phyloP scores from a whole-genome alignment of 1,284 basidiomycete genomes.

The Cryptococcus sp. region DNA sequence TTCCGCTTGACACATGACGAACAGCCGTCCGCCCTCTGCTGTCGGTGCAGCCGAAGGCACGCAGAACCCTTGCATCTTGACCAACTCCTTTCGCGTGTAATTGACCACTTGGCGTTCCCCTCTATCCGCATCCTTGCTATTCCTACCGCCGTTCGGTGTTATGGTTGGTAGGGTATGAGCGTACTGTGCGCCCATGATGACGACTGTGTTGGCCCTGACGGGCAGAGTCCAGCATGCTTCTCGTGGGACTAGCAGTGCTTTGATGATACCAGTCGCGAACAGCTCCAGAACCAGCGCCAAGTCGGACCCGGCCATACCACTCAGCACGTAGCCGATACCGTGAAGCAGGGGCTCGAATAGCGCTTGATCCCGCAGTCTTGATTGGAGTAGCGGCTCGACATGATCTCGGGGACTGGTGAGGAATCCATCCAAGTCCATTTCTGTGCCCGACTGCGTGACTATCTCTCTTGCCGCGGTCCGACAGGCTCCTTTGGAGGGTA shows the following conservation, averaged over 20 bases:
- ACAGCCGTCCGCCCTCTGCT: slow-evolving; percentile 63
- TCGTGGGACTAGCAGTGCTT: slow-evolving; percentile 78
- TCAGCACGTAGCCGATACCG: slow-evolving; percentile 86
- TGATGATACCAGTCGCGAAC: slow-evolving; percentile 75
- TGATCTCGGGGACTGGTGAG: slow-evolving; percentile 63
- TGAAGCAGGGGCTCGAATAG: slow-evolving; percentile 78
- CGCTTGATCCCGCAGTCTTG: slow-evolving; percentile 64
- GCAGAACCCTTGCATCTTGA: slow-evolving; percentile 88
- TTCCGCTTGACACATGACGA: slow-evolving; percentile 85
- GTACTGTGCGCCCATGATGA: slow-evolving; percentile 93
- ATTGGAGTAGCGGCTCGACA: slow-evolving; percentile 65
- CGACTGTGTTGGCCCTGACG: slow-evolving; percentile 73
- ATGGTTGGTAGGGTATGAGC: slow-evolving; percentile 53
- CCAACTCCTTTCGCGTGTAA: slow-evolving; percentile 78
- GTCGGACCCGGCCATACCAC: slow-evolving; percentile 70
- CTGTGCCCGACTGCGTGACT: slow-evolving; percentile 80
- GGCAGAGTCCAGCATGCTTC: slow-evolving; percentile 86
- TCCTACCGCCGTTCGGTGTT: slow-evolving; percentile 27
- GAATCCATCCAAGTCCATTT: slow-evolving; percentile 73
- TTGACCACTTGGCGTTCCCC: slow-evolving; percentile 70
- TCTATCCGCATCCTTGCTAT: slow-evolving; percentile 28
- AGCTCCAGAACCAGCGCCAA: slow-evolving; percentile 78
- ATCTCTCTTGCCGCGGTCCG: slow-evolving; percentile 76
- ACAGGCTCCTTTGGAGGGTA: slow-evolving; percentile 83
- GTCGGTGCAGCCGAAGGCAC: slow-evolving; percentile 49